Evolutionary conservation across 1,139 yeast genomes (phyloP).

Genomic region (Hansenula lynferdii): DNA sequence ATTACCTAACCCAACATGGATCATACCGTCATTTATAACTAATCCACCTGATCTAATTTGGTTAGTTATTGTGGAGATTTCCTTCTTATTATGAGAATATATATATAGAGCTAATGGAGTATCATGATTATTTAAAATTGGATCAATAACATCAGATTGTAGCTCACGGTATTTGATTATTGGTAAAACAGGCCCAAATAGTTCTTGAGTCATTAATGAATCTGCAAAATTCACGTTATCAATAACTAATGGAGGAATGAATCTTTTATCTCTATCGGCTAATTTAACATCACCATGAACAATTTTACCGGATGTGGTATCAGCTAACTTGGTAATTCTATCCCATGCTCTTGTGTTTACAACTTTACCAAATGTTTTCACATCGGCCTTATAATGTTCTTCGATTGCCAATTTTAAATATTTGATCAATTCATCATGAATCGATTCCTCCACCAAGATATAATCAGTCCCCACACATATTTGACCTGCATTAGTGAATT

Average conservation of each 20-base stretch:
- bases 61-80: conserved; percentile 46
- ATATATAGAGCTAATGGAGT: conserved; percentile 84
- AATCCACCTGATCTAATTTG: conserved; percentile 72
- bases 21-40: conserved; percentile 63
- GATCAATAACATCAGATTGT: conserved; percentile 40
- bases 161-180: conserved; percentile 52
- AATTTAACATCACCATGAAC: conserved; percentile 21
- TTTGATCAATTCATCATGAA: conserved; percentile 47
- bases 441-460: conserved; percentile 54
- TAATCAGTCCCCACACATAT: conserved; percentile 91
- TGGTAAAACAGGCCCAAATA: conserved; percentile 87
- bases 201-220: conserved; percentile 67
- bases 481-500: conserved; percentile 82
- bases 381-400: conserved; percentile 37
- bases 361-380: conserved; percentile 54
- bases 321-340: conserved; percentile 42
- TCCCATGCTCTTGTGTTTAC: conserved; percentile 56
- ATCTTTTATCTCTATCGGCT: conserved; percentile 38
- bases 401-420: conserved; percentile 30
- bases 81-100: conserved; percentile 52
- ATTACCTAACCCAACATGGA: conserved; percentile 66
- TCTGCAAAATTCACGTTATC: conserved; percentile 61
- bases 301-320: conserved; percentile 47
- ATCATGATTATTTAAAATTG: conserved; percentile 53
- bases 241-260: conserved; percentile 72